Base-by-base conservation (phyloP, 2,329 filamentous ascomycete species). In the Rhexocercosporidium sp. region DNA sequence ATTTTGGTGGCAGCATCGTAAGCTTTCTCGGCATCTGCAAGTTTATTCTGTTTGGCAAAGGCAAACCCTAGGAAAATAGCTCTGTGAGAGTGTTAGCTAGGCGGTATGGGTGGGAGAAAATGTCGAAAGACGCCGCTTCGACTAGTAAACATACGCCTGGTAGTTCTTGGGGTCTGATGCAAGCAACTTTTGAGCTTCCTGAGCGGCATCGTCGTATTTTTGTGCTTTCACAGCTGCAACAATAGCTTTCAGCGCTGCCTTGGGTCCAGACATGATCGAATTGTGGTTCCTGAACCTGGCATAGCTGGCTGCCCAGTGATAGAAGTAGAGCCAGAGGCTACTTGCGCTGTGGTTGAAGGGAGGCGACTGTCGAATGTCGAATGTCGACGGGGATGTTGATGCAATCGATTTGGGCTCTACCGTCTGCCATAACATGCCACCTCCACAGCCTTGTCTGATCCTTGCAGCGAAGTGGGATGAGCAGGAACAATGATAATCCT, bases 1-100 rank as follows among this genome's bases (percentile, higher is more conserved):
- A 93, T 82, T 22, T 84, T 83, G 6, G 91, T 87, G 1, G 95
- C 96, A 37, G 86, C 83, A 47, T 85, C 83, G 78, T 98, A 98
- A 1, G 90, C 88, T 39, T 85, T 86, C 73, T 96, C 94, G 0
- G 96, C 90, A 47, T 93, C 90, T 7, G 91, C 88, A 8, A 85
- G 80, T 68, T 89, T 86, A 68, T 88, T 87, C 69, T 91, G 86
- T 77, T 94, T 96, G 78, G 97, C 93, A 54, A 91, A 83, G 1
- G 92, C 92, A 77, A 96, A 93, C 1, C 93, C 96, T 20, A 97
- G 83, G 76, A 97, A 96, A n/a, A 98, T 85, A 71, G 92, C 87
- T 29, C 91, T 93, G 67, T 20, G 12, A 27, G 41, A 70, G 59
- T 66, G 57, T 71, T 41, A 70, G 65, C 53, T 56, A 41, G 41